These are phyloP conservation scores for Lagerstroemia speciosa DNA, from an alignment of 345 rosid genomes.

Conservation along the genomic window DNA sequence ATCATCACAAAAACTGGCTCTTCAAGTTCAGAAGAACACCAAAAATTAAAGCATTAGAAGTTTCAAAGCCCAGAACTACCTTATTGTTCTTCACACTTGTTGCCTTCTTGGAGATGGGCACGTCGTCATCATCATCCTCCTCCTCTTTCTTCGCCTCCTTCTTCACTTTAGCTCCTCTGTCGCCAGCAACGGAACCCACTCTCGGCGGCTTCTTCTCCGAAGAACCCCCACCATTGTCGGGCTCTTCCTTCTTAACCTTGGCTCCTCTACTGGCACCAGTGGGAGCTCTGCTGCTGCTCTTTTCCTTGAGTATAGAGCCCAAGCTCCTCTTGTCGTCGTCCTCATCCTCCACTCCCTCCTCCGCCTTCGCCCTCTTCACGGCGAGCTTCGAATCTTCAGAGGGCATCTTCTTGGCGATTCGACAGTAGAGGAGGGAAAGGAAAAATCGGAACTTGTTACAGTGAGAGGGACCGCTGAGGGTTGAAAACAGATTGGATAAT, in stretches of 20 bases:
- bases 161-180: constrained; percentile 13
- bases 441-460: neutral
- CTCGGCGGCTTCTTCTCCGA: constrained; percentile 8
- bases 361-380: constrained; percentile 25
- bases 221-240: constrained; percentile 5
- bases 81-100: neutral
- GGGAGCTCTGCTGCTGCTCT: constrained; percentile 35
- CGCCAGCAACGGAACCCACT: neutral
- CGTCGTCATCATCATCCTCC: constrained; percentile 26
- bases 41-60: neutral
- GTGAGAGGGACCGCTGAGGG: neutral
- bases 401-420: constrained; percentile 31
- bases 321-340: constrained; percentile 34
- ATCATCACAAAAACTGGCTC: neutral
- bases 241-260: constrained; percentile 42
- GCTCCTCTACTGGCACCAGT: constrained; percentile 20
- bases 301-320: constrained; percentile 35
- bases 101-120: constrained; percentile 6
- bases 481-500: neutral
- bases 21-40: neutral
- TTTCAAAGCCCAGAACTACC: neutral
- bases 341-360: constrained; percentile 26
- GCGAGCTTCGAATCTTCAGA: constrained; percentile 40
- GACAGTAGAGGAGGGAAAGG: neutral
- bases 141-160: constrained; percentile 14